Percentiles rank a stretch among this genome's conserved stretches.
Conservation (phyloP, 2,329 filamentous ascomycete genomes). For the Dactylellina haptotyla region DNA sequence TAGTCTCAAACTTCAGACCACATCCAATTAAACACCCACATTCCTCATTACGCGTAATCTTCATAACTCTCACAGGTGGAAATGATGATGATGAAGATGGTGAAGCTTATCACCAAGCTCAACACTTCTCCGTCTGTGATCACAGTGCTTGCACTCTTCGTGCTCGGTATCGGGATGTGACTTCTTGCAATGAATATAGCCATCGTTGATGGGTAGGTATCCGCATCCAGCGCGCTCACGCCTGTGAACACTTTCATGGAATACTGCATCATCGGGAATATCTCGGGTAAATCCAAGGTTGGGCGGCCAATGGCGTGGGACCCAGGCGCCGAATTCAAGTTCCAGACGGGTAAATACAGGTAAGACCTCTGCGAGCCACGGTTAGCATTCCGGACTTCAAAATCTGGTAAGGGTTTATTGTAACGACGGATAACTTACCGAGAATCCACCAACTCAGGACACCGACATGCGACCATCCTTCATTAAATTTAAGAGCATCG, state of each 20-base stretch:
- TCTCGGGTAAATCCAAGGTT: constrained; percentile 60
- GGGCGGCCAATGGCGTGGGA: constrained; percentile 60
- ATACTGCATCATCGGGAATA: constrained; percentile 59
- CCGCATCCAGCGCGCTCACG: constrained; percentile 44
- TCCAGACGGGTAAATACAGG: constrained; percentile 61
- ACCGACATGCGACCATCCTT: constrained; percentile 58
- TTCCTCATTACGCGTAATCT: neutral
- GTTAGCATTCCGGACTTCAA: constrained; percentile 7
- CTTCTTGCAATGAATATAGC: constrained; percentile 39
- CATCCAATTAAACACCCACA: neutral
- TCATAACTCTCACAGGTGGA: neutral
- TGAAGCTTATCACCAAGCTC: constrained; percentile 39
- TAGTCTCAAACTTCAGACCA: neutral
- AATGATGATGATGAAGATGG: constrained; percentile 30
- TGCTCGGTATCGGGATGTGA: constrained; percentile 37
- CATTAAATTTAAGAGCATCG: constrained; percentile 60
- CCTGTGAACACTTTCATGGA: constrained; percentile 59
- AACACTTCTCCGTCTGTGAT: constrained; percentile 43
- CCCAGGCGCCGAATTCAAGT: constrained; percentile 60
- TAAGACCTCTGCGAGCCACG: constrained; percentile 59
- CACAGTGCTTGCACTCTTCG: constrained; percentile 47
- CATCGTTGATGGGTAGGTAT: constrained; percentile 43
- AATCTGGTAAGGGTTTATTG: neutral
- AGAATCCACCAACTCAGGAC: constrained; percentile 61
- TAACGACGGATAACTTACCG: constrained; percentile 53